These are phyloP conservation scores for Thelonectria discophora DNA, from an alignment of 2,329 filamentous ascomycete species.

Conservation along the genomic window DNA sequence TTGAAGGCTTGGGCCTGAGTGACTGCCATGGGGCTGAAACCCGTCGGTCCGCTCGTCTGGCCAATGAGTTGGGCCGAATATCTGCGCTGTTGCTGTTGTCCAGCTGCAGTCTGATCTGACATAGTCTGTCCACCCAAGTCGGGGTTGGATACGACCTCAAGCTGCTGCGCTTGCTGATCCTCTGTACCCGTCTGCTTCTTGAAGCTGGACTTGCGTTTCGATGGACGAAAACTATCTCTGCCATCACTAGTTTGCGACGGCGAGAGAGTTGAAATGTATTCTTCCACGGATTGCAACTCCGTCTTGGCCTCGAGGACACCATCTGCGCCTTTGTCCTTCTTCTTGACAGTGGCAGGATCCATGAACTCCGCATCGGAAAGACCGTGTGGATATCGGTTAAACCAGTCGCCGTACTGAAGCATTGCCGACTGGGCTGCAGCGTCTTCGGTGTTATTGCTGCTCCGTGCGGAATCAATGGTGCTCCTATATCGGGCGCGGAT, in stretches of 20 bases:
- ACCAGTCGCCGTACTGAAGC: slow-evolving; percentile 98
- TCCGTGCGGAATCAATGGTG: slow-evolving; percentile 81
- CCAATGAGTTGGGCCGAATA: slow-evolving; percentile 53
- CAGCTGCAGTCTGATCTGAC: slow-evolving; percentile 21
- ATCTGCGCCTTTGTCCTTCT: slow-evolving; percentile 84
- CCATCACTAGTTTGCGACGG: slow-evolving; percentile 65
- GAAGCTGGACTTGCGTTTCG: slow-evolving; percentile 50
- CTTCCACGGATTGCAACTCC: slow-evolving; percentile 91
- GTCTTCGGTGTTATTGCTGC: slow-evolving; percentile 64
- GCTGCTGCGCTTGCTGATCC: slow-evolving; percentile 29
- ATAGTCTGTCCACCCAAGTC: slow-evolving; percentile 26
- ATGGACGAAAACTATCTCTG: slow-evolving; percentile 37
- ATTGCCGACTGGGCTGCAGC: slow-evolving; percentile 67
- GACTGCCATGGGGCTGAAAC: slow-evolving; percentile 54
- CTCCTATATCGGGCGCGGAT: slow-evolving; percentile 87
- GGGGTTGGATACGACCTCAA: slow-evolving; percentile 32
- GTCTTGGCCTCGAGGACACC: slow-evolving; percentile 88
- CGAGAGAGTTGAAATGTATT: slow-evolving; percentile 87
- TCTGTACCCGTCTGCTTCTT: slow-evolving; percentile 45
- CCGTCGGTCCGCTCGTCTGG: slow-evolving; percentile 51
- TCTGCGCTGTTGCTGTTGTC: slow-evolving; percentile 47
- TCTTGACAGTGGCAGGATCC: slow-evolving; percentile 72
- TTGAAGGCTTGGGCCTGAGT: slow-evolving; percentile 55
- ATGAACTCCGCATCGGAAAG: slow-evolving; percentile 86
- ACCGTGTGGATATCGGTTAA: slow-evolving; percentile 91